Conservation (phyloP, 1,139 yeast species). For the Geotrichum candidum region DNA sequence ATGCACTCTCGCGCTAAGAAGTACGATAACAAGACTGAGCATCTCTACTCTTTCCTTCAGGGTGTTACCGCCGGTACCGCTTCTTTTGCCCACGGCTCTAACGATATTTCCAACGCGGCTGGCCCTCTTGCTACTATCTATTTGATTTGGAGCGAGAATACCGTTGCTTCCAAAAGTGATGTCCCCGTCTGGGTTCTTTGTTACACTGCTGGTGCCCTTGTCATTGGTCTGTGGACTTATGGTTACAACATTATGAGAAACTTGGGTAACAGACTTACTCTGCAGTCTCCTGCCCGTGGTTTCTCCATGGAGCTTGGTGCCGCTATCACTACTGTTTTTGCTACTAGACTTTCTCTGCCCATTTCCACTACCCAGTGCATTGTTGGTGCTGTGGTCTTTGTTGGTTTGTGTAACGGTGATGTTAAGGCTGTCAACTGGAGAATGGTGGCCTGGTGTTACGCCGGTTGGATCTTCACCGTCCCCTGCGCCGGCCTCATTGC, state of each 20-base stretch:
- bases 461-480: constrained; percentile 68
- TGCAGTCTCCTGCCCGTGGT: constrained; percentile 79
- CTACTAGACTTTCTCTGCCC: constrained; percentile 66
- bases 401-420: constrained; percentile 67
- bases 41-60: constrained; percentile 62
- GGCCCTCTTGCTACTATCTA: constrained; percentile 70
- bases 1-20: constrained; percentile 57
- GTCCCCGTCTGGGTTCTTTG: constrained; percentile 71
- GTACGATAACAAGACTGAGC: constrained; percentile 69
- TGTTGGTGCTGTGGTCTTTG: constrained; percentile 74
- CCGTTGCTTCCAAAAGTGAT: constrained; percentile 44
- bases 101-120: constrained; percentile 73
- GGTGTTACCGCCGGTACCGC: constrained; percentile 71
- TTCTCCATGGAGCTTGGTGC: constrained; percentile 75
- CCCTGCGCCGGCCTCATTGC: constrained; percentile 72
- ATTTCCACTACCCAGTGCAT: constrained; percentile 75
- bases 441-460: constrained; percentile 65
- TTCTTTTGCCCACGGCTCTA: constrained; percentile 76
- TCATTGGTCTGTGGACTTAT: constrained; percentile 64
- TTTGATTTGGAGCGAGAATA: constrained; percentile 53
- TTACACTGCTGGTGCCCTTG: constrained; percentile 62
- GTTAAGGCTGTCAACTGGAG: constrained; percentile 68
- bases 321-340: constrained; percentile 69
- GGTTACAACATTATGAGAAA: constrained; percentile 68
- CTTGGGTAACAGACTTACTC: constrained; percentile 68